Base-by-base conservation (phyloP, 176 grass and related monocot species). In the Bolboschoenus planiculmis region DNA sequence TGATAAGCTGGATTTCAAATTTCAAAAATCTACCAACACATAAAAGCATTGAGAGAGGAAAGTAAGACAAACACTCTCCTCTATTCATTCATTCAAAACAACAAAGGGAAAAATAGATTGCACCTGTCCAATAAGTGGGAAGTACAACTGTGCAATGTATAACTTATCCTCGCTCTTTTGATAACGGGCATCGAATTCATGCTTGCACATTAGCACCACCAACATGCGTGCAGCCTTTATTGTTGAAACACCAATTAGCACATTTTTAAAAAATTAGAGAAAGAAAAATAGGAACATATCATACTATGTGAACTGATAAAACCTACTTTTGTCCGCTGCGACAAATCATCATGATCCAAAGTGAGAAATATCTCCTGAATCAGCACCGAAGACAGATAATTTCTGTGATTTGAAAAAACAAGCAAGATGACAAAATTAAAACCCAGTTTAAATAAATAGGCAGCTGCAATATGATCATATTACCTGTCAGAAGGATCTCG, bases 321-420 rank as follows among this genome's bases (percentile, higher is more conserved):
- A 78, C 92, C 72, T 85, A 95, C 96, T 88, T 99, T 99, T 15
- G 96, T 87, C 67, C 96, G 84, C 63, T 99, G 96, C 74, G 91
- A 91, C 56, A 99, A 78, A 93, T 99, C 96, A 86, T 99, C 96
- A 81, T 99, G 96, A 65, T 99, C 96, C 87, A 99, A 92, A 48
- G 92, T 99, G 83, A 99, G 96, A 89, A 99, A 99, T 57, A 99
- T 95, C 88, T 99, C 96, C 90, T 99, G 96, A 87, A 99, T 95
- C 89, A 99, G 87, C 85, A 99, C 96, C 3, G 92, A 99, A 0
- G 96, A 99, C 23, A 98, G 89, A 83, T 98, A 98, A 81, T 98
- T 98, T 87, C 96, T 98, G 92, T 56, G 62, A 87, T 72, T 58
- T 85, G 56, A 39, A 64, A 78, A 76, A 40, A 83, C 18, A 56